Conservation (phyloP, 331 rosid genomes). For the Erythrophleum ivorense region DNA sequence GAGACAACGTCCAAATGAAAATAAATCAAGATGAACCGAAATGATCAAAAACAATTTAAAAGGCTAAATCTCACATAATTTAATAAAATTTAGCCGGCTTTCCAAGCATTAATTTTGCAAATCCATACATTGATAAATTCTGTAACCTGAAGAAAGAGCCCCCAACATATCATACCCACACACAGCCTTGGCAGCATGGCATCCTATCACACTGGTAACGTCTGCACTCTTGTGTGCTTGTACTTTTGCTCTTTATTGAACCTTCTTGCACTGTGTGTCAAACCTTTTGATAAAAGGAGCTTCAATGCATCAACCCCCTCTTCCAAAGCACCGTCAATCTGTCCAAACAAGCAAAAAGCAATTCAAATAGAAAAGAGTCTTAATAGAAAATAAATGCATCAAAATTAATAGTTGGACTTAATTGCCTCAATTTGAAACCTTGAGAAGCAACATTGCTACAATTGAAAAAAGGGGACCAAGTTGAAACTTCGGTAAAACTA, state of each 20-base stretch:
- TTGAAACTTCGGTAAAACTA: slow-evolving; percentile 21
- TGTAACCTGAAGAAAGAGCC: background rate
- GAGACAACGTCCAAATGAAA: slow-evolving; percentile 16
- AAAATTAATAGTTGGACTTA: slow-evolving; percentile 9
- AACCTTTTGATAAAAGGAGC: slow-evolving; percentile 59
- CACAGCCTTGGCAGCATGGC: slow-evolving; percentile 19
- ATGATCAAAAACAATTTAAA: slow-evolving; percentile 17
- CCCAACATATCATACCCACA: slow-evolving; percentile 22
- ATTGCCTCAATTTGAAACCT: slow-evolving; percentile 20
- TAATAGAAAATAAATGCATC: background rate
- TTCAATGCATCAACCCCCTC: slow-evolving; percentile 82
- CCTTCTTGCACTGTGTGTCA: slow-evolving; percentile 60
- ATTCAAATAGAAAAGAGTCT: background rate
- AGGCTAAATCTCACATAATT: background rate
- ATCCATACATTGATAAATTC: background rate
- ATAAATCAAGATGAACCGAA: background rate
- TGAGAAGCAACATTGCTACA: background rate
- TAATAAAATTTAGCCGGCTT: slow-evolving; percentile 7
- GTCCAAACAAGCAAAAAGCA: slow-evolving; percentile 28
- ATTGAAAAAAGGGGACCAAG: background rate
- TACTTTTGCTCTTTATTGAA: slow-evolving; percentile 84
- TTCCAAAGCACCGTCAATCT: slow-evolving; percentile 74
- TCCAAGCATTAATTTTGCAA: slow-evolving; percentile 5
- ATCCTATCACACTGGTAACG: slow-evolving; percentile 50
- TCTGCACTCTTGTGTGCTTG: slow-evolving; percentile 76